Conservation (phyloP, 2,329 filamentous ascomycete genomes). For the Metarhizium sp. region DNA sequence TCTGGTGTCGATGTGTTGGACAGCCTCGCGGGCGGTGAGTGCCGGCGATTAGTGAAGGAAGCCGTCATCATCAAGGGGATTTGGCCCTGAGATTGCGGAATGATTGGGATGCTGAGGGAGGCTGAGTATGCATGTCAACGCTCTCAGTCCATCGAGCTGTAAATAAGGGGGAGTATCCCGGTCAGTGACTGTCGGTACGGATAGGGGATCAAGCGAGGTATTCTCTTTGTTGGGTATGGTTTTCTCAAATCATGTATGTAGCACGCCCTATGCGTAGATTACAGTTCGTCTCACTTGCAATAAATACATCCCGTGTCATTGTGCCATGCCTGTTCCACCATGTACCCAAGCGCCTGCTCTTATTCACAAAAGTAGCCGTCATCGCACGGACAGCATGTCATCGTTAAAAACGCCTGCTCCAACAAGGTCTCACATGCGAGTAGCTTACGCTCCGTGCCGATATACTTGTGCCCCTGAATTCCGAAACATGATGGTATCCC, state of each 20-base stretch:
- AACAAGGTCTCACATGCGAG: neutral
- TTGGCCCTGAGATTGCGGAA: too few relatives aligned
- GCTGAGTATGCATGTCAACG: too few relatives aligned
- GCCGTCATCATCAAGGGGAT: too few relatives aligned
- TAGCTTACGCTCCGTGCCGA: conserved; percentile 53
- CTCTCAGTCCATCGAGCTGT: too few relatives aligned
- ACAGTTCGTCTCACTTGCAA: neutral
- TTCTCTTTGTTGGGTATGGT: neutral
- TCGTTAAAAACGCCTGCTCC: neutral
- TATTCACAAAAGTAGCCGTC: neutral
- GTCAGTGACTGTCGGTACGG: too few relatives aligned
- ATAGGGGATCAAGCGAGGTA: too few relatives aligned
- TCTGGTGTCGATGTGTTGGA: too few relatives aligned
- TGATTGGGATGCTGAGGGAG: too few relatives aligned
- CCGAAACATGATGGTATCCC: conserved; percentile 77
- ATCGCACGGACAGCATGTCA: neutral
- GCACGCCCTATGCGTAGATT: neutral
- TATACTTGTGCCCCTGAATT: conserved; percentile 70
- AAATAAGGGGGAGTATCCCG: too few relatives aligned
- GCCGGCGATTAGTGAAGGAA: too few relatives aligned
- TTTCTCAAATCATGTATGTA: neutral
- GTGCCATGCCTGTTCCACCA: neutral
- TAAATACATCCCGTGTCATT: neutral
- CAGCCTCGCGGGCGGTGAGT: too few relatives aligned
- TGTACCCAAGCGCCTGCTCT: neutral